Percentiles rank a stretch among this genome's conserved stretches.
Conservation (phyloP, 768 basidiomycete genomes). For the Arthromyces matolae region DNA sequence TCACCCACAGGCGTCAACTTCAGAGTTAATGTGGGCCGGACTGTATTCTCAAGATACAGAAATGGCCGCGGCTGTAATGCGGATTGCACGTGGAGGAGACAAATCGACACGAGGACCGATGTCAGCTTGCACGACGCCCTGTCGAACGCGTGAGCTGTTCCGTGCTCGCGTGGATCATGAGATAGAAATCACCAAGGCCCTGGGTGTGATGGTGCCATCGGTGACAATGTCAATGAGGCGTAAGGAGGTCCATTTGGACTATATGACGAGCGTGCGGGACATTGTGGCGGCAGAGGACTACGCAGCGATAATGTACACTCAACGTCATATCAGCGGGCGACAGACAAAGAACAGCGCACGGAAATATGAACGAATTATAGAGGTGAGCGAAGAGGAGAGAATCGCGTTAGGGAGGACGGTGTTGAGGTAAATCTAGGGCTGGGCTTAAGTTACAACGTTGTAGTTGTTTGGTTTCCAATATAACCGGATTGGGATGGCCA, state of each 20-base stretch:
- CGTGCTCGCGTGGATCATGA: constrained; percentile 44
- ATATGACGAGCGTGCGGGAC: constrained; percentile 60
- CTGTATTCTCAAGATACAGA: constrained; percentile 43
- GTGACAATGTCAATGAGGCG: constrained; percentile 41
- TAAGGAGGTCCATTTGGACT: constrained; percentile 55
- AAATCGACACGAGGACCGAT: constrained; percentile 30
- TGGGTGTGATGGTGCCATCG: constrained; percentile 46
- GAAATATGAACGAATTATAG: constrained; percentile 40
- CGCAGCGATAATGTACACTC: constrained; percentile 29
- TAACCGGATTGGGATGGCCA: constrained; percentile 36
- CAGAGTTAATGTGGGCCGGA: constrained; percentile 19
- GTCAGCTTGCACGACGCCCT: constrained; percentile 28
- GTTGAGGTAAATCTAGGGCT: constrained; percentile 17
- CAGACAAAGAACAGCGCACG: constrained; percentile 56
- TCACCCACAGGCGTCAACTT: constrained; percentile 24
- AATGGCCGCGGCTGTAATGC: constrained; percentile 45
- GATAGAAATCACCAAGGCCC: constrained; percentile 38
- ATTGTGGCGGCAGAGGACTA: constrained; percentile 68
- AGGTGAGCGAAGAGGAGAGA: constrained; percentile 35
- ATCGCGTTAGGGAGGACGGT: constrained; percentile 26
- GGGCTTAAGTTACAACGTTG: too few species aligned
- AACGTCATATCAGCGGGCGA: constrained; percentile 33
- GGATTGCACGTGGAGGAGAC: constrained; percentile 45
- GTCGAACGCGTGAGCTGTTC: constrained; percentile 31
- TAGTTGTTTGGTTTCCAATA: constrained; percentile 33